Conservation (phyloP, 2,329 filamentous ascomycete species). For the Thielaviopsis euricoi region DNA sequence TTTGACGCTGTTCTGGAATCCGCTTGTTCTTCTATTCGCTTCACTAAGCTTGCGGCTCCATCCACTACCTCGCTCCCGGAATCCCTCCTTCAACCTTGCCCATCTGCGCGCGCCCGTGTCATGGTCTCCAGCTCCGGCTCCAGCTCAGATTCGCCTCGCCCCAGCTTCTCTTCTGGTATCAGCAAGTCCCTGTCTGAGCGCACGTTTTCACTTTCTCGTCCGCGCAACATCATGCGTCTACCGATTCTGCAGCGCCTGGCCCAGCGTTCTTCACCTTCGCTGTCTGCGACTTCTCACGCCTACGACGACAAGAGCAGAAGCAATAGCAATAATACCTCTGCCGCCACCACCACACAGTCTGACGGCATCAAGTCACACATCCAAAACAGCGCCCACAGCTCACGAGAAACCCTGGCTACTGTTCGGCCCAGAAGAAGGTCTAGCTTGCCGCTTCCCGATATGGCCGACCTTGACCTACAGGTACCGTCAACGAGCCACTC, state of each 20-base stretch:
- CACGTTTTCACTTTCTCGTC: not conserved
- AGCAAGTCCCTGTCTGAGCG: not conserved
- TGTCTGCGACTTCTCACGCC: not conserved
- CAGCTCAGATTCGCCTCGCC: not conserved
- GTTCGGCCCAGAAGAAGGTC: not conserved
- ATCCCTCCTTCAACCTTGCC: not conserved
- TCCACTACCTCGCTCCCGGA: not conserved
- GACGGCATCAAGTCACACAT: not conserved
- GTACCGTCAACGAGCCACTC: constrained; percentile 1
- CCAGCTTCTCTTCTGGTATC: not conserved
- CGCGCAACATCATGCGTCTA: not conserved
- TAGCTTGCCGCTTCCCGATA: not conserved
- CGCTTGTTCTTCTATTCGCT: not conserved
- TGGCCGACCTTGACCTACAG: not conserved
- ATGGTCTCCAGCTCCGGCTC: not conserved
- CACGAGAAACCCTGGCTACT: not conserved
- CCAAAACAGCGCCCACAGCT: not conserved
- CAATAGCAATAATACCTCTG: too few species aligned
- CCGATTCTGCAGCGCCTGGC: not conserved
- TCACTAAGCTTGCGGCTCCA: not conserved
- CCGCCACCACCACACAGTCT: not conserved
- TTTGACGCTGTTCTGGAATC: not conserved
- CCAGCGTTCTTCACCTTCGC: not conserved
- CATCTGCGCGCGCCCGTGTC: not conserved
- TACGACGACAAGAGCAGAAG: not conserved